Conservation (phyloP, 208 protist species). For the Leishmania gerbilli region DNA sequence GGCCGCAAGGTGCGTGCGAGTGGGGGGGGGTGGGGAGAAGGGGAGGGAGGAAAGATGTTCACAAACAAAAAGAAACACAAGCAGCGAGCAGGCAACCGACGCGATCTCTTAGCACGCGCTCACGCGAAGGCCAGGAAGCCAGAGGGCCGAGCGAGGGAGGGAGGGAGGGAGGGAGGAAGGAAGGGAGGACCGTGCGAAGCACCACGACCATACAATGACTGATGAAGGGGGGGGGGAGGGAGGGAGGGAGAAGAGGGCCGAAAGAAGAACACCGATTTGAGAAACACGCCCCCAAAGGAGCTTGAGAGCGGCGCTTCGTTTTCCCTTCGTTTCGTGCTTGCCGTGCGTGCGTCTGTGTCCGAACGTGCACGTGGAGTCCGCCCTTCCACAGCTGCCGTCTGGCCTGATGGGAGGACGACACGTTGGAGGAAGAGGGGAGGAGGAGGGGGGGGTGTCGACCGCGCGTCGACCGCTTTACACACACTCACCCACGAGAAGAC, state of each 20-base stretch:
- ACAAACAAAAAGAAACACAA: background rate
- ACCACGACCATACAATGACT: background rate
- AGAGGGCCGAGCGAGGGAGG: background rate
- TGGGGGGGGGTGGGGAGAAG: background rate
- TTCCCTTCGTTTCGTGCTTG: background rate
- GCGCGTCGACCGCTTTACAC: background rate
- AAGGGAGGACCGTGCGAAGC: background rate
- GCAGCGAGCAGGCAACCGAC: background rate
- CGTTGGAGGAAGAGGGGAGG: background rate
- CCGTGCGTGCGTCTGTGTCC: background rate
- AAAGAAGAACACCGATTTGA: background rate
- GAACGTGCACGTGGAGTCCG: background rate
- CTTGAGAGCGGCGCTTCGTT: background rate
- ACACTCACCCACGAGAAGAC: background rate
- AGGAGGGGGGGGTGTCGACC: background rate
- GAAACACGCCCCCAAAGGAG: background rate
- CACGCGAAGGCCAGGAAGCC: background rate
- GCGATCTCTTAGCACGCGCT: background rate
- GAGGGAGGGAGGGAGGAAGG: background rate
- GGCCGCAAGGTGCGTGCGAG: background rate
- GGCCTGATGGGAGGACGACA: background rate
- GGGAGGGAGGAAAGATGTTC: background rate
- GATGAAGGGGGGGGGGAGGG: background rate
- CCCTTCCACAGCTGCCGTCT: background rate
- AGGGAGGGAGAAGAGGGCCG: background rate